Evolutionary conservation across 768 basidiomycete genomes (phyloP), one percentile per base, ranked within the genome.

Genomic region (Pulveroboletus sp.): DNA sequence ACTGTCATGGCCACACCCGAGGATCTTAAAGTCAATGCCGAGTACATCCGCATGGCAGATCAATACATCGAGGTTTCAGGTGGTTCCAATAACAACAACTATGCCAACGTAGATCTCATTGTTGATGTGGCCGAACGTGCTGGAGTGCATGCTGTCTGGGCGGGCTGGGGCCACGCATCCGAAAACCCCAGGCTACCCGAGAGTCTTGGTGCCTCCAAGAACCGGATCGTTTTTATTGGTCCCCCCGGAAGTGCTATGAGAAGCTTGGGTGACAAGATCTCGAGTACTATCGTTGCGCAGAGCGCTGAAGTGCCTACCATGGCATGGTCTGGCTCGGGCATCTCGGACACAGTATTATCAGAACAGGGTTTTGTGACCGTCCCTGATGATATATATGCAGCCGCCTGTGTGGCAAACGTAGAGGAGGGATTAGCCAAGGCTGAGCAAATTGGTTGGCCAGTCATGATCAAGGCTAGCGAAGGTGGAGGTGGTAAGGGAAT

Each of bases 401-500:
- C 82, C 53, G 96, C 96, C 11, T 99, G 96, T 63, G 86, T 98
- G 7, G 85, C 80, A 41, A 80, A 72, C 37, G 91, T 93, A 39
- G 92, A 93, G 66, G 85, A 96, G 56, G 96, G 96, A 18, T 66
- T 98, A 50, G 70, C 74, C 54, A 83, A 78, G 62, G 90, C 95
- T 0, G 85, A 92, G 66, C 72, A 82, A 65, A 96, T 99, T 44
- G 94, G 95, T 10, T 98, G 81, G 78, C 96, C 96, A 0, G 83
- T 99, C 55, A 99, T 99, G 96, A 98, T 99, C 75, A 99, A 99
- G 76, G 96, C 96, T 6, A 93, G 89, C 56, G 96, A 99, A 70
- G 96, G 96, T 57, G 96, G 96, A 59, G 96, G 96, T 69, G 96
- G 96, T 51, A 99, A 99, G 70, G 96, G 96, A 71, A 99, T 99